phyloP scores from a whole-genome alignment of 2,329 filamentous ascomycete genomes.

The Hortaea sp. region DNA sequence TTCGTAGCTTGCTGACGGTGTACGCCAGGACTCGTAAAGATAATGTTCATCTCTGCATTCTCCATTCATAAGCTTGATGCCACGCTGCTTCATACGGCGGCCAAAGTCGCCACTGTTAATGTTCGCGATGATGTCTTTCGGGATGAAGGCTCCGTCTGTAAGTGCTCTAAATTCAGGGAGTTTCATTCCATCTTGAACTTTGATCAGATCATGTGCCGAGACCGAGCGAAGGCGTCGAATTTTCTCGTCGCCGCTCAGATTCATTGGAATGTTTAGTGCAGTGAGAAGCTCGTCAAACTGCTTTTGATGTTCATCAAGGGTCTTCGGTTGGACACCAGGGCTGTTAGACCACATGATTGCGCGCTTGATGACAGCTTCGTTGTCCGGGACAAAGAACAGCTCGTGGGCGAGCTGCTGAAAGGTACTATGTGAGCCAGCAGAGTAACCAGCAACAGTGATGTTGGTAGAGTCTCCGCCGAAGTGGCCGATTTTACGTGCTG shows the following conservation, averaged over 20 bases:
- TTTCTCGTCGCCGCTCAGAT: conserved; percentile 33
- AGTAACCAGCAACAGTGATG: conserved; percentile 47
- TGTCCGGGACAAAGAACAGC: conserved; percentile 35
- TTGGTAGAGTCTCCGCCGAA: conserved; percentile 42
- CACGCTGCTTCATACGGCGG: conserved; percentile 32
- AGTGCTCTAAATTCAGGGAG: conserved; percentile 47
- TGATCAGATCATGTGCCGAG: conserved; percentile 31
- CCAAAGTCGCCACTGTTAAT: conserved; percentile 43
- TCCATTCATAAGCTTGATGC: conserved; percentile 42
- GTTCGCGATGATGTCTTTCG: conserved; percentile 31
- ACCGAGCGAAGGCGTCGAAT: conserved; percentile 35
- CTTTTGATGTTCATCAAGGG: conserved; percentile 34
- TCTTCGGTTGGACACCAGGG: conserved; percentile 45
- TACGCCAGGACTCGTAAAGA: conserved; percentile 42
- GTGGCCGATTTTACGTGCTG: conserved; percentile 39
- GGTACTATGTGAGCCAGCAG: conserved; percentile 45
- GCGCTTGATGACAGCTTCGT: conserved; percentile 39
- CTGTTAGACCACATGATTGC: conserved; percentile 46
- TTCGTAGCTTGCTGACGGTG: conserved; percentile 34
- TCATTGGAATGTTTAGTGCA: conserved; percentile 33
- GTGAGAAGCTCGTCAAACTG: conserved; percentile 44
- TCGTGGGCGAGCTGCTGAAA: conserved; percentile 51
- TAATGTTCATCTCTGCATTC: conserved; percentile 46
- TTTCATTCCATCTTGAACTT: conserved; percentile 32
- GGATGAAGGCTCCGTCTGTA: conserved; percentile 41